phyloP scores from a whole-genome alignment of 73 alveolate species.

The Effrenium voratum region DNA sequence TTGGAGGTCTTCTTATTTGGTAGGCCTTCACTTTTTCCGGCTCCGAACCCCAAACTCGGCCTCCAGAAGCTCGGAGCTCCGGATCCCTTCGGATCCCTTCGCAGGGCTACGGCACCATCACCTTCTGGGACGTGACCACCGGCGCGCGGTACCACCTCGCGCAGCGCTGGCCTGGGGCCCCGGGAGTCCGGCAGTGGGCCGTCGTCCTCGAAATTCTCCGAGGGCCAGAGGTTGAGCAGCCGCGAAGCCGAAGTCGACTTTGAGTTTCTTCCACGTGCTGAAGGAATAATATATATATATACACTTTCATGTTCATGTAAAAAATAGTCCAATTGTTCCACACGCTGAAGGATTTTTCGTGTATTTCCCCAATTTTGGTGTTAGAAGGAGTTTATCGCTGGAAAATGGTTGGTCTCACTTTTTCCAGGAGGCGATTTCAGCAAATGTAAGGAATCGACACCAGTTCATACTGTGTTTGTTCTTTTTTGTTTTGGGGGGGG shows the following conservation, averaged over 20 bases:
- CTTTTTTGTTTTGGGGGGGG: too few species aligned
- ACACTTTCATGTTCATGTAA: neutral
- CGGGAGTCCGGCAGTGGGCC: neutral
- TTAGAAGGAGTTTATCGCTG: too few species aligned
- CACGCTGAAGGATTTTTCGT: too few species aligned
- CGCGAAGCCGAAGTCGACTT: neutral
- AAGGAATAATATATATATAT: neutral
- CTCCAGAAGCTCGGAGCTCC: neutral
- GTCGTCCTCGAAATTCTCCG: neutral
- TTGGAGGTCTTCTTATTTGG: too few species aligned
- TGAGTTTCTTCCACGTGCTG: neutral
- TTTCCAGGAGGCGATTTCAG: too few species aligned
- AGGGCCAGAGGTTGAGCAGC: neutral
- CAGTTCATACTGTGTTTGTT: too few species aligned
- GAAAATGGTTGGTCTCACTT: too few species aligned
- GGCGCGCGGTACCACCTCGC: constrained; percentile 75
- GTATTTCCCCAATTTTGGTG: too few species aligned
- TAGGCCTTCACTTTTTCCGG: neutral
- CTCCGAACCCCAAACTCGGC: neutral
- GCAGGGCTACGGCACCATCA: constrained; percentile 90
- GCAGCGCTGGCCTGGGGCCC: constrained; percentile 43
- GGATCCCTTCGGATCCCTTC: too few species aligned
- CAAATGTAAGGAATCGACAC: too few species aligned
- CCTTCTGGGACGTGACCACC: constrained; percentile 87
- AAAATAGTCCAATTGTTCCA: neutral